Percentiles rank a stretch among this genome's conserved stretches.
phyloP scores from a whole-genome alignment of 2,329 filamentous ascomycete species.

The Clathrospora elynae region DNA sequence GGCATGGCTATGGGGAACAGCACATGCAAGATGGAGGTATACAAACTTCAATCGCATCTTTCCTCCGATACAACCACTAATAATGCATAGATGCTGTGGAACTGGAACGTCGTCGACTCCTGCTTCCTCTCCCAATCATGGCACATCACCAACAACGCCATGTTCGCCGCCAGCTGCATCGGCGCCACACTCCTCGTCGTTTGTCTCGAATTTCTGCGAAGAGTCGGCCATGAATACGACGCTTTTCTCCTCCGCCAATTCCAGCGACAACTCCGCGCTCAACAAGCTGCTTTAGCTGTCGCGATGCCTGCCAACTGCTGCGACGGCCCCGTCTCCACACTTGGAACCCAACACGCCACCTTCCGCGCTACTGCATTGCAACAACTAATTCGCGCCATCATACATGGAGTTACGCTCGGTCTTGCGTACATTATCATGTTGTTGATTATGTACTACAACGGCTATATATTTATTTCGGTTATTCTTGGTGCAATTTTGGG shows the following conservation, averaged over 20 bases:
- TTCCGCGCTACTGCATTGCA: conserved; percentile 65
- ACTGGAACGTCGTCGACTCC: conserved; percentile 73
- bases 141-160: conserved; percentile 70
- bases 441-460: conserved; percentile 68
- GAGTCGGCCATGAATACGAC: conserved; percentile 74
- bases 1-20: conserved; percentile 24
- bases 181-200: conserved; percentile 77
- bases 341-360: conserved; percentile 35
- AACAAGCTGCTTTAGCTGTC: conserved; percentile 27
- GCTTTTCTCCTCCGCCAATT: conserved; percentile 64
- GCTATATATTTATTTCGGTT: conserved; percentile 80
- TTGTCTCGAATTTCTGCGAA: conserved; percentile 72
- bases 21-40: conserved; percentile 50
- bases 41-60: neutral
- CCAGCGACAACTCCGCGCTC: conserved; percentile 39
- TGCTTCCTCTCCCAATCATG: conserved; percentile 73
- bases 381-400: conserved; percentile 67
- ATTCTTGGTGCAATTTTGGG: conserved; percentile 77
- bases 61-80: conserved; percentile 2
- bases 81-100: conserved; percentile 73
- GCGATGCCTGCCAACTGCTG: conserved; percentile 31
- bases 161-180: conserved; percentile 82
- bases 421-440: conserved; percentile 82
- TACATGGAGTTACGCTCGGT: conserved; percentile 74
- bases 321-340: conserved; percentile 27